Conservation (phyloP, 2,329 filamentous ascomycete species). For the Aspergillus ochraceus region DNA sequence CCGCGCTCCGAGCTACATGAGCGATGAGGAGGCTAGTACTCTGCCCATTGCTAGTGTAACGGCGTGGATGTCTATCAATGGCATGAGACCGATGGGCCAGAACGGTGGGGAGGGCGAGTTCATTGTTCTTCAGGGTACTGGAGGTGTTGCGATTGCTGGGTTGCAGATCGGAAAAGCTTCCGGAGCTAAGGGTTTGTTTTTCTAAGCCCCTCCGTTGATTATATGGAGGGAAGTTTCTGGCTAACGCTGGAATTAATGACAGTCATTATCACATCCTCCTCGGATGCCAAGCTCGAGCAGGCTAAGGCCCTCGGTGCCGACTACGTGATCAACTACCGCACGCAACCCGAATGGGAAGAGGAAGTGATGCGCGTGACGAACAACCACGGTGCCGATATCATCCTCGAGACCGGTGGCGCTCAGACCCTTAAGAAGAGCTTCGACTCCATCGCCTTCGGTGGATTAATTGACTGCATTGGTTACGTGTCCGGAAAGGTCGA, state of each 20-base stretch:
- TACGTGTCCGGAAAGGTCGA: conserved; percentile 58
- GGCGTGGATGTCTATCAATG: conserved; percentile 52
- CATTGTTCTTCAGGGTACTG: conserved; percentile 57
- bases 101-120: conserved; percentile 49
- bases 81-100: conserved; percentile 41
- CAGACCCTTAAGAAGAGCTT: conserved; percentile 52
- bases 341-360: conserved; percentile 45
- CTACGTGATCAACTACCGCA: conserved; percentile 52
- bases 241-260: conserved; percentile 30
- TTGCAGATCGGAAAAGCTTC: conserved; percentile 51
- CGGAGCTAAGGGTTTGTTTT: conserved; percentile 40
- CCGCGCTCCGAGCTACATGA: conserved; percentile 39
- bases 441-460: conserved; percentile 46
- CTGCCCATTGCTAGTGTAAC: conserved; percentile 51
- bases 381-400: conserved; percentile 51
- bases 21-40: conserved; percentile 41
- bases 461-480: conserved; percentile 49
- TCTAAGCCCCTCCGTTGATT: neutral
- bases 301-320: conserved; percentile 53
- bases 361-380: conserved; percentile 48
- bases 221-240: neutral
- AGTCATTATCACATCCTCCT: conserved; percentile 54
- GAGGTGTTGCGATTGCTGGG: conserved; percentile 48
- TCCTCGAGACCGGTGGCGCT: conserved; percentile 54
- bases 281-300: conserved; percentile 50